Base-by-base conservation (phyloP, 352 stramenopile genomes). In the Globisporangium viniferum region DNA sequence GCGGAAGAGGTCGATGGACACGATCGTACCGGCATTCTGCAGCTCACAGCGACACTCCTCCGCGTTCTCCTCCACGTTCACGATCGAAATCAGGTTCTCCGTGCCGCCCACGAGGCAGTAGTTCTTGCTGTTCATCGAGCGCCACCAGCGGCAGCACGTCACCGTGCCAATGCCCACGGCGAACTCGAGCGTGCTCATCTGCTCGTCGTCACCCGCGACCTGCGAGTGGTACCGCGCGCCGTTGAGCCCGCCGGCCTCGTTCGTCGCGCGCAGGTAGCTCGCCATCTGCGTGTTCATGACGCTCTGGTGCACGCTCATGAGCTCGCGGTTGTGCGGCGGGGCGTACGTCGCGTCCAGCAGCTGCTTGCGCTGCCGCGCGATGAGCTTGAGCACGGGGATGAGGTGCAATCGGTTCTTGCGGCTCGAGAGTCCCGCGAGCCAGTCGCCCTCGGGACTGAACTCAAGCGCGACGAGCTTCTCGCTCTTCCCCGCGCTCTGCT, bases 111-210 rank as follows among this genome's bases (percentile, higher is more conserved):
- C 82, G 36, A 96, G 86, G 60, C 82, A 89, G 61, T 96, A 96
- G 73, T 94, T 93, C 55, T 82, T 88, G 66, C 82, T 77, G 63
- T 94, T 94, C 57, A 94, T 81, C 33, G 80, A 85, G 53, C 86
- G 81, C 88, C 88, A 96, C 88, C 88, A 96, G 57, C 84, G 59
- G 3, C 80, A 70, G 67, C 86, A 94, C 67, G 81, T 90, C 62
- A 90, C 79, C 0, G 63, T 68, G 6, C 87, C 86, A 65, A 96
- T 88, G 35, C 87, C 88, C 5, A 75, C 69, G 0, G 84, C 82
- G 57, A 96, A 94, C 73, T 92, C 86, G 20, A 96, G 75, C 39
- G 80, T 91, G 68, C 86, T 94, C 84, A 96, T 91, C 71, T 95
- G 85, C 66, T 91, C 76, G 39, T 93, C 73, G 51, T 96, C 88